A percentile compares a stretch with the other conserved stretches of the same genome.
These are phyloP conservation scores for Globisporangium orthogonon DNA, from an alignment of 352 stramenopile species.

Conservation along the genomic window DNA sequence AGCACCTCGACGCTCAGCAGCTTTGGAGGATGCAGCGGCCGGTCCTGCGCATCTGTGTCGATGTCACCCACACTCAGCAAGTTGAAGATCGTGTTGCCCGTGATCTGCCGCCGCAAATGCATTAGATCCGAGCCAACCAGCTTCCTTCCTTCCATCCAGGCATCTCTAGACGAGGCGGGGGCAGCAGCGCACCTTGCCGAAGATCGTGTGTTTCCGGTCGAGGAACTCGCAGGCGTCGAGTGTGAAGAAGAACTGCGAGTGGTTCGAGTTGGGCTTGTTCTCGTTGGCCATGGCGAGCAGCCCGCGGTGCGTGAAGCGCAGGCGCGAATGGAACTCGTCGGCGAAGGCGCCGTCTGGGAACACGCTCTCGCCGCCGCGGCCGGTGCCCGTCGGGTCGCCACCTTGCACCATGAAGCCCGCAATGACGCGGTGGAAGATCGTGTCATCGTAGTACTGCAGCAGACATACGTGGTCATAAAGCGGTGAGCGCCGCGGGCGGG, in stretches of 20 bases:
- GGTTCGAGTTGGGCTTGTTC: constrained; percentile 84
- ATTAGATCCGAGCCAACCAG: too few species aligned
- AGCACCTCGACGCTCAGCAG: constrained; percentile 89
- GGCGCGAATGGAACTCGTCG: constrained; percentile 91
- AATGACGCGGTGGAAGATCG: constrained; percentile 95
- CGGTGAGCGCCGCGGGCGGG: neutral
- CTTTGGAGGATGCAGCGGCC: constrained; percentile 63
- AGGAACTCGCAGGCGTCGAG: constrained; percentile 93
- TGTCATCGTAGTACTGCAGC: constrained; percentile 92
- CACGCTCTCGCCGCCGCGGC: constrained; percentile 77
- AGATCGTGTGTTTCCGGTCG: constrained; percentile 95
- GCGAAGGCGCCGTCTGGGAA: constrained; percentile 65
- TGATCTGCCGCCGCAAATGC: constrained; percentile 41
- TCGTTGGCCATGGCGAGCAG: constrained; percentile 93
- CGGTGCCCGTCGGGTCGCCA: constrained; percentile 87
- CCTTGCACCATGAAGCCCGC: constrained; percentile 95
- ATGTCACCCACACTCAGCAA: constrained; percentile 88
- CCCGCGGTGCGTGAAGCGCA: constrained; percentile 96
- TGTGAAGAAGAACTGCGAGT: constrained; percentile 98
- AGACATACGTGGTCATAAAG: neutral
- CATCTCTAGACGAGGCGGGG: neutral
- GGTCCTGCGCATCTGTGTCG: constrained; percentile 83
- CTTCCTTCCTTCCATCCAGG: neutral
- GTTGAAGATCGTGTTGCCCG: constrained; percentile 98
- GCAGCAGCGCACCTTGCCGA: constrained; percentile 49